These are phyloP conservation scores for Symmetrospora coprosmae DNA, from an alignment of 768 basidiomycete species.

Conservation along the genomic window DNA sequence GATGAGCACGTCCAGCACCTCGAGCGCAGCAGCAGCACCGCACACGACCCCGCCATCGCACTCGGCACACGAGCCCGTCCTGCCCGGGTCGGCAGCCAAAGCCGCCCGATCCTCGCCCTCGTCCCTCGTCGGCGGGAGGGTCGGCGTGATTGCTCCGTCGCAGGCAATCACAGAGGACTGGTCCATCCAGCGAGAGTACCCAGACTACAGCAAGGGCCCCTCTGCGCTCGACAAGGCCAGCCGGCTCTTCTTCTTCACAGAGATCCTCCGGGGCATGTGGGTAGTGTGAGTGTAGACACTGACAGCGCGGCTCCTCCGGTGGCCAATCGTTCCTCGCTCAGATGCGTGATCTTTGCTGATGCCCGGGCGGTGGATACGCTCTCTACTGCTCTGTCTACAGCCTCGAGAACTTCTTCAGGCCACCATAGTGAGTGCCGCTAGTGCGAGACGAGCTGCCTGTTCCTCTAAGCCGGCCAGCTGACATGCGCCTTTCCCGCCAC, in stretches of 20 bases:
- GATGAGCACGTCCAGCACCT: background rate
- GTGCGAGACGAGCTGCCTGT: too few species aligned
- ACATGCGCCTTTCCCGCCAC: too few species aligned
- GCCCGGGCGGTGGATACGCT: too few species aligned
- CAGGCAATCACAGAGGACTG: constrained; percentile 16
- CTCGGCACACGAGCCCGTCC: too few species aligned
- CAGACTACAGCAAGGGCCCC: constrained; percentile 21
- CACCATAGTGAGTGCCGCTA: constrained; percentile 66
- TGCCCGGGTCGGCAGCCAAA: background rate
- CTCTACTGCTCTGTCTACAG: background rate
- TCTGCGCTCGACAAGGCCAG: constrained; percentile 88
- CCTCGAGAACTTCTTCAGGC: constrained; percentile 74
- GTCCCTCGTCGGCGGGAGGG: background rate
- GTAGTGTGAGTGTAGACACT: constrained; percentile 57
- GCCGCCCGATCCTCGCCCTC: background rate
- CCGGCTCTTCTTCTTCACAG: constrained; percentile 95
- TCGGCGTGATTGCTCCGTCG: constrained; percentile 14
- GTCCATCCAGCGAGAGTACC: constrained; percentile 14
- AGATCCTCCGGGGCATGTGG: constrained; percentile 92
- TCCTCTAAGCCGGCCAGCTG: too few species aligned
- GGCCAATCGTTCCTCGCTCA: too few species aligned
- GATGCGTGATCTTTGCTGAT: too few species aligned
- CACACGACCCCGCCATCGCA: background rate
- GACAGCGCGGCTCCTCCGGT: too few species aligned
- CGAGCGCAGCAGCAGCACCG: background rate